Conservation (phyloP, 352 stramenopile species). For the Phytophthora ohioensis region DNA sequence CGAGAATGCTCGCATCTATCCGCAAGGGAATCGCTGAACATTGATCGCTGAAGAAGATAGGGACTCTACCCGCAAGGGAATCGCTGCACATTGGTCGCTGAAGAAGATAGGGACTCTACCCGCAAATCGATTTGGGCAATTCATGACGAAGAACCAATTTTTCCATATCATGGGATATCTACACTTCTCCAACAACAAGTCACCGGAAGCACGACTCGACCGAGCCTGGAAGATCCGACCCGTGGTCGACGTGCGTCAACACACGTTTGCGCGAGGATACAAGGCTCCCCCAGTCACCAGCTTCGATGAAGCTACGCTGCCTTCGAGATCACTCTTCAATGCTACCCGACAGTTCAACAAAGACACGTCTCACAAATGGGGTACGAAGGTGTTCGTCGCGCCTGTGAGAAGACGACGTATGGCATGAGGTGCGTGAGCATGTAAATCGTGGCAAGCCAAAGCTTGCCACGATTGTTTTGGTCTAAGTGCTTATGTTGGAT, state of each 20-base stretch:
- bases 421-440: not conserved
- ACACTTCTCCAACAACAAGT: not conserved
- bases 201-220: not conserved
- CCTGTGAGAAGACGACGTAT: not conserved
- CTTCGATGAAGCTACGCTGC: not conserved
- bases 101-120: not conserved
- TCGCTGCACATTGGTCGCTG: no score
- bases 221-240: not conserved
- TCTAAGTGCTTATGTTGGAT: conserved; percentile 1
- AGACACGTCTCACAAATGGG: not conserved
- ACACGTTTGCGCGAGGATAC: not conserved
- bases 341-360: not conserved
- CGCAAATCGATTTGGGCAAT: not conserved
- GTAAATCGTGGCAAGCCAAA: not conserved
- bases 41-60: not conserved
- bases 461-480: not conserved
- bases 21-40: not conserved
- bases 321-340: not conserved
- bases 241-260: not conserved
- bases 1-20: not conserved
- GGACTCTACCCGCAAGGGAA: not conserved
- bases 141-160: not conserved
- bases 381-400: not conserved
- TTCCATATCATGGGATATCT: not conserved
- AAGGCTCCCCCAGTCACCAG: not conserved